Base-by-base conservation (phyloP, 805 yeast species). In the Wickerhamomyces ciferrii region DNA sequence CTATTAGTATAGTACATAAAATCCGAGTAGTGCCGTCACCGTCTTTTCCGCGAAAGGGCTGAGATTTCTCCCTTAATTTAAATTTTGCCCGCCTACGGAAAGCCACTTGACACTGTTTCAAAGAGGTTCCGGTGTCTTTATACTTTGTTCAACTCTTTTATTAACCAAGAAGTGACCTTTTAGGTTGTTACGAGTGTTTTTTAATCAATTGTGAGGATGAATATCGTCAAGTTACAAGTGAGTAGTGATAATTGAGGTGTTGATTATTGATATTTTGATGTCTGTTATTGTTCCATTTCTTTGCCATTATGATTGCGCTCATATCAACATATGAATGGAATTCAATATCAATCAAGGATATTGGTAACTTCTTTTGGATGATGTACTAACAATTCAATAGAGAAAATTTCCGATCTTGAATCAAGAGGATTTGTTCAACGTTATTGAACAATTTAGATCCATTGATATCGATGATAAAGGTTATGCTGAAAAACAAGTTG, bases 391-490 rank as follows among this genome's bases (percentile, higher is more conserved):
- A 11, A 14, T 32, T 19, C 21, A 38, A 45, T 42, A 83, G 82
- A 88, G 81, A 70, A 92, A 88, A 70, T 91, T 79, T 67, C 97
- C 99, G 3, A 74, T 79, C 36, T 75, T 94, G 53, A 77, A 82
- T 32, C 98, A 94, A 66, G 87, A 87, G 54, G 97, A 91, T 53
- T 72, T 94, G 42, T 91, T 92, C 65, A 75, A 72, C 35, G 77
- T 94, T 47, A 87, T 92, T 58, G 97, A 92, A 48, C 86, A 84
- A 55, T 94, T 94, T 72, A 76, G 96, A 59, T 69, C 72, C 49
- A 84, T 94, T 54, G 99, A 94, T 59, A 56, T 83, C 31, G 96
- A 92, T 40, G 99, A 92, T 59, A 82, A 85, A 56, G 99, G 99
- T 11, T 90, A 90, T 80, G 90, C 84, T 37, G 97, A 92, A 61